Base-by-base conservation (phyloP, 805 yeast species). In the Candida argentea region DNA sequence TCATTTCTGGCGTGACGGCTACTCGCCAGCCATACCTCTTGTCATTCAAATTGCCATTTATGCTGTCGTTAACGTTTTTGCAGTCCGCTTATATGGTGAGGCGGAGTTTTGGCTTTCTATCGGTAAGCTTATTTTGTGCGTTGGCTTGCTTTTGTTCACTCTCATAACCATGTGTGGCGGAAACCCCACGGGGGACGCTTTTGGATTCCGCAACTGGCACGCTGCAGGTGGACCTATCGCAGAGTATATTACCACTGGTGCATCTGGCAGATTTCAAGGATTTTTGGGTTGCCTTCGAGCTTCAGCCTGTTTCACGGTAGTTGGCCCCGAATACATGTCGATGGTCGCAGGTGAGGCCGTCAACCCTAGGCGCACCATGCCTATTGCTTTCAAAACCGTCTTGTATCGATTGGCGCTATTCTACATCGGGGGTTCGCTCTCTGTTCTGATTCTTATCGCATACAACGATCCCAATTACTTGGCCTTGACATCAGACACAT, bases 101-200 rank as follows among this genome's bases (percentile, higher is more conserved):
- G 63, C 76, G 14, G 94, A 84, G 51, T 85, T 83, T 45, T 76
- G 80, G 77, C 55, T 83, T 13, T 72, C 87, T 2, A 60, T 81
- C 44, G 74, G 76, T 12, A 57, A 63, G 35, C 73, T 70, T 46
- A 50, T 60, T 4, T 59, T 84, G 26, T 85, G 87, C 9, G 48
- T 76, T n/a, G 94, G 91, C 2, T 59, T 84, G 26, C 67, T 84
- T 34, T 43, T 78, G 16, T 84, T 79, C 51, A 81, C 91, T 2
- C 77, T 84, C 40, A 48, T 82, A 30, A 75, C 86, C 5, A 84
- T 83, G 93, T 71, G 79, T 20, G 94, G 94, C 17, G 95, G 94
- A 16, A 84, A 83, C 48, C 94, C 94, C 1, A 50, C 61, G 22
- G 73, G 69, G 25, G 70, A 67, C 36, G 68, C 58, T 4, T 69